Conservation (phyloP, 1,284 basidiomycete genomes). For the Cryptococcus neoformans region DNA sequence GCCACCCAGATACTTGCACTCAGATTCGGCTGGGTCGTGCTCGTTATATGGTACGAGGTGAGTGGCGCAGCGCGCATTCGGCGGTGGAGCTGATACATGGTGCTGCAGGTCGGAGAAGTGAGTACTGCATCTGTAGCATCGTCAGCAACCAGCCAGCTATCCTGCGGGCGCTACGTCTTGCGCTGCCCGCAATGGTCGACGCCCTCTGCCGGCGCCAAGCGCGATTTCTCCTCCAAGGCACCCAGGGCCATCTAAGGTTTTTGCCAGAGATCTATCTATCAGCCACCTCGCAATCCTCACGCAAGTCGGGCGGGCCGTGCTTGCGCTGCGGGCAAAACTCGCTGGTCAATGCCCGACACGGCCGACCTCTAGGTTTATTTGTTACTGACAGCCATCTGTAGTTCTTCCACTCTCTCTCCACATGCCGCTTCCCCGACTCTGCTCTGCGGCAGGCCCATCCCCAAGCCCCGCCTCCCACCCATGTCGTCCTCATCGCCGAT, state of each 20-base stretch:
- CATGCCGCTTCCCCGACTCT: constrained; percentile 47
- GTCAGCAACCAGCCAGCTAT: not conserved
- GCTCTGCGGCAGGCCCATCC: constrained; percentile 22
- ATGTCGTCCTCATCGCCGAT: constrained; percentile 71
- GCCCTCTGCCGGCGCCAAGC: too few species aligned
- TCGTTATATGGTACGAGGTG: constrained; percentile 71
- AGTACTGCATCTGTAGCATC: constrained; percentile 7
- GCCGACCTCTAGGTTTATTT: too few species aligned
- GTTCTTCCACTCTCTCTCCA: constrained; percentile 49
- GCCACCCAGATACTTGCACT: constrained; percentile 48
- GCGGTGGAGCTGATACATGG: not conserved
- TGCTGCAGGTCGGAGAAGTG: constrained; percentile 40
- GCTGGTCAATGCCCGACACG: too few species aligned
- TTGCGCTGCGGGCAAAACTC: too few species aligned
- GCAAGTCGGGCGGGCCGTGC: too few species aligned
- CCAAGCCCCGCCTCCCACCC: constrained; percentile 51
- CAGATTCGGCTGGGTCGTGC: constrained; percentile 59
- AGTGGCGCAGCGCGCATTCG: constrained; percentile 30
- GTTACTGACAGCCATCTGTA: not conserved
- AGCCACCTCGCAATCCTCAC: too few species aligned
- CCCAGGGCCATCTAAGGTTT: too few species aligned
- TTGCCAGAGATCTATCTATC: too few species aligned
- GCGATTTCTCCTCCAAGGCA: too few species aligned
- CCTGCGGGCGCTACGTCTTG: too few species aligned
- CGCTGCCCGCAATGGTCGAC: too few species aligned